phyloP scores from a whole-genome alignment of 331 rosid species.

The Quercus lobata region DNA sequence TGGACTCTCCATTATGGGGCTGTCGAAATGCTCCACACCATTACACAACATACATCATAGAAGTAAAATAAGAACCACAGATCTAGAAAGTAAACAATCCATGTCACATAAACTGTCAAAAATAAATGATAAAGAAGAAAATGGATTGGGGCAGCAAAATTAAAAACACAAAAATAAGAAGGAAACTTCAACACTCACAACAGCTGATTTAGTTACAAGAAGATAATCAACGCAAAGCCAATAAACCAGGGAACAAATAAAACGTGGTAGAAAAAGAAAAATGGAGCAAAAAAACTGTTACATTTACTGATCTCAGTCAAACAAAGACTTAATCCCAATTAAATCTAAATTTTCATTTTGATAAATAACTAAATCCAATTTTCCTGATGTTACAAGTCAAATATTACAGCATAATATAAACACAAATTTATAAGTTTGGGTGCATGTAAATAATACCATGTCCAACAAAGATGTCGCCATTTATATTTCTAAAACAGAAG shows the following conservation, averaged over 20 bases:
- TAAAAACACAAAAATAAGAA: conserved; percentile 4
- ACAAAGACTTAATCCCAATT: not conserved
- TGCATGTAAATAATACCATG: conserved; percentile 39
- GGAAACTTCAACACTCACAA: conserved; percentile 49
- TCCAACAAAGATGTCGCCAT: conserved; percentile 57
- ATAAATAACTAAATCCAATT: not conserved
- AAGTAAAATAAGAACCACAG: conserved; percentile 83
- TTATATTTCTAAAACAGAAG: not conserved
- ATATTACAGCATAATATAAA: not conserved
- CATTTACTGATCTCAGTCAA: conserved; percentile 2
- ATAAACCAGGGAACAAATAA: conserved; percentile 56
- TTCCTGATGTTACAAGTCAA: not conserved
- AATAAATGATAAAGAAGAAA: not conserved
- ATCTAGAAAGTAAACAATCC: conserved; percentile 35
- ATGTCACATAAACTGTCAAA: conserved; percentile 11
- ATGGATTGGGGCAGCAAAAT: not conserved
- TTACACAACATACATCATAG: conserved; percentile 82
- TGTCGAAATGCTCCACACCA: conserved; percentile 84
- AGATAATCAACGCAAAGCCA: conserved; percentile 88
- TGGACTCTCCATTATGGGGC: conserved; percentile 67
- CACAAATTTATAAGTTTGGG: not conserved
- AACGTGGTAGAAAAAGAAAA: conserved; percentile 13
- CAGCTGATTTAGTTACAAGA: conserved; percentile 72
- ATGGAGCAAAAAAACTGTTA: not conserved
- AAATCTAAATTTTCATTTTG: too few relatives aligned